phyloP scores from a whole-genome alignment of 2,329 filamentous ascomycete species.

The Aspergillus phoenicis region DNA sequence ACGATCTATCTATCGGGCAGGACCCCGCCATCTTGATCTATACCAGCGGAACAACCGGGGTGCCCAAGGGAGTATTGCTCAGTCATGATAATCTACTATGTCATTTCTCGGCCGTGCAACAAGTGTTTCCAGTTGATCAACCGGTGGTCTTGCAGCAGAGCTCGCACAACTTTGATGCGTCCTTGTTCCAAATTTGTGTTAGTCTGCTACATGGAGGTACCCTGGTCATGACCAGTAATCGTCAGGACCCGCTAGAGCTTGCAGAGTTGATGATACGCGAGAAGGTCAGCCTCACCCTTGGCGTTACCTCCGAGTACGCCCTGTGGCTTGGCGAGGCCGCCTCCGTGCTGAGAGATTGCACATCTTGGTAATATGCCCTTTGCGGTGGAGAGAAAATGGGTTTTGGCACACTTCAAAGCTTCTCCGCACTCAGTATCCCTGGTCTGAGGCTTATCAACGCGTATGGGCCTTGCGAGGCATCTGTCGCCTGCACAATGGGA shows the following conservation, averaged over 20 bases:
- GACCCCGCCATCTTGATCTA: not conserved
- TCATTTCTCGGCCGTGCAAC: not conserved
- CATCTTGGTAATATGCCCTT: slow-evolving; percentile 10
- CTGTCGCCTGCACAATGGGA: not conserved
- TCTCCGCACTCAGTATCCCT: not conserved
- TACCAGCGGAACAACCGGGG: slow-evolving; percentile 21
- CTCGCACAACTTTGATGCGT: slow-evolving; percentile 13
- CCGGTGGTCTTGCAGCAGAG: slow-evolving; percentile 18
- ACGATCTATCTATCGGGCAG: not conserved
- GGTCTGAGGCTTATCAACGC: slow-evolving; percentile 8
- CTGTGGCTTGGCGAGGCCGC: slow-evolving; percentile 7
- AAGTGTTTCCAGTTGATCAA: not conserved
- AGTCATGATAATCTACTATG: slow-evolving; percentile 3
- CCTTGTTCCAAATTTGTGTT: slow-evolving; percentile 12
- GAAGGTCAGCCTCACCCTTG: slow-evolving; percentile 9
- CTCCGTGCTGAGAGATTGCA: not conserved
- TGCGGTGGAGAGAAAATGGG: slow-evolving; percentile 16
- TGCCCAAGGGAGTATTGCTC: slow-evolving; percentile 20
- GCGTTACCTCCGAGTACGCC: slow-evolving; percentile 9
- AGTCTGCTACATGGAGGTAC: slow-evolving; percentile 14
- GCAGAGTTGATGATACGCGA: slow-evolving; percentile 8
- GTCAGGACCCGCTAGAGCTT: slow-evolving; percentile 12
- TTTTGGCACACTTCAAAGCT: not conserved
- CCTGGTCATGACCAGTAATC: slow-evolving; percentile 1
- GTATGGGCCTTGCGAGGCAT: slow-evolving; percentile 20